These are phyloP conservation scores for Boletus rex-veris DNA, from an alignment of 768 basidiomycete species.

Conservation along the genomic window DNA sequence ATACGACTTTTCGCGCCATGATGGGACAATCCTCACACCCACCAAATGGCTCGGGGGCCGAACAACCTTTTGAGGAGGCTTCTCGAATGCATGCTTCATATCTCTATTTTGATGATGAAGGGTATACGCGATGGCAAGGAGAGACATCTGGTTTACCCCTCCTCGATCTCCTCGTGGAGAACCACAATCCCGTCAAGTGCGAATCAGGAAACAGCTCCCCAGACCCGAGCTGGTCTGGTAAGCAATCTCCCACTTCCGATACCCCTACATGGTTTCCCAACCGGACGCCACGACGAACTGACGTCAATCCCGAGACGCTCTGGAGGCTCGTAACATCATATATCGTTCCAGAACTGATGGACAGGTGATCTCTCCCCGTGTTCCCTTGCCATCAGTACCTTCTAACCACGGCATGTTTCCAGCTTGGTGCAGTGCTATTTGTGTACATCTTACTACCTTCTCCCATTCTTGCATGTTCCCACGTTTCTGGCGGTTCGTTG, in stretches of 20 bases:
- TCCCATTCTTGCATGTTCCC: constrained; percentile 91
- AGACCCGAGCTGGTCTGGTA: constrained; percentile 29
- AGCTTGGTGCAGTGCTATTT: constrained; percentile 82
- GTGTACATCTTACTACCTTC: constrained; percentile 89
- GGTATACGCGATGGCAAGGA: constrained; percentile 86
- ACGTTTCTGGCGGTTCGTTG: constrained; percentile 70
- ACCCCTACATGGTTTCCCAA: constrained; percentile 77
- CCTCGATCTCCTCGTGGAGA: constrained; percentile 77
- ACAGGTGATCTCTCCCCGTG: constrained; percentile 55
- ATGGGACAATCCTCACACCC: constrained; percentile 34
- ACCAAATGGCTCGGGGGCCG: constrained; percentile 26
- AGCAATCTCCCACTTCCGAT: constrained; percentile 35
- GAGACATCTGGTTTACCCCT: constrained; percentile 91
- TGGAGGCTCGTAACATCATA: constrained; percentile 87
- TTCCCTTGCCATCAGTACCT: constrained; percentile 6
- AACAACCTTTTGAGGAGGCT: constrained; percentile 54
- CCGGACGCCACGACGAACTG: constrained; percentile 65
- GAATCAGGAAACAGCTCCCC: constrained; percentile 29
- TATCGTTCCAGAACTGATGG: constrained; percentile 89
- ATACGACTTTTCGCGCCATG: constrained; percentile 39
- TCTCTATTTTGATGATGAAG: constrained; percentile 84
- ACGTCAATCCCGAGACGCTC: constrained; percentile 80
- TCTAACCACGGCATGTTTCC: constrained; percentile 12
- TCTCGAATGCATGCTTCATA: constrained; percentile 73
- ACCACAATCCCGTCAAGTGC: constrained; percentile 45